These are phyloP conservation scores for Syncephalastrum racemosum DNA, from an alignment of 371 early-diverging fungal species.

Conservation along the genomic window DNA sequence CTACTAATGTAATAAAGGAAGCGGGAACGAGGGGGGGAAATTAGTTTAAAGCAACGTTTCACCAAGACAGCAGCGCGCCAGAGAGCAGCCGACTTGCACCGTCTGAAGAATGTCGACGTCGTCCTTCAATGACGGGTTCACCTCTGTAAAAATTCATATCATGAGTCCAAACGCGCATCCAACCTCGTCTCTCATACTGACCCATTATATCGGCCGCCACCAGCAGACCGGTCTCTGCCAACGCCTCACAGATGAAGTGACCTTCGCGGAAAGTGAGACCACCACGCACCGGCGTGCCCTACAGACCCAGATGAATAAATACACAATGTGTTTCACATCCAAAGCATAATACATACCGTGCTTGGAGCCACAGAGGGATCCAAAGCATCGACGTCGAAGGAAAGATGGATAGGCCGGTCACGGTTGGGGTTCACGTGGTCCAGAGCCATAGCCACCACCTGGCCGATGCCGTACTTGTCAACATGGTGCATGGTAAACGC, in stretches of 20 bases:
- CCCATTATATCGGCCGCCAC: slow-evolving; percentile 93
- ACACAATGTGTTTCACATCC: not conserved
- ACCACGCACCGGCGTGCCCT: slow-evolving; percentile 94
- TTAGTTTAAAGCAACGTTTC: slow-evolving; percentile 61
- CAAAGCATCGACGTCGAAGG: slow-evolving; percentile 95
- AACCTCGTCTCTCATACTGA: slow-evolving; percentile 4
- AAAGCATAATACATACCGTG: slow-evolving; percentile 62
- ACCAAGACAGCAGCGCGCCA: slow-evolving; percentile 80
- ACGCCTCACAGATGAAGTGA: slow-evolving; percentile 88
- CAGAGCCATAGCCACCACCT: slow-evolving; percentile 93
- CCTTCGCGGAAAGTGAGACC: slow-evolving; percentile 92
- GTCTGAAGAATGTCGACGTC: slow-evolving; percentile 76
- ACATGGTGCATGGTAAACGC: slow-evolving; percentile 97
- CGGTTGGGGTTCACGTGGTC: slow-evolving; percentile 85
- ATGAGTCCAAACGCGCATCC: not conserved
- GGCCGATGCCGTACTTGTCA: slow-evolving; percentile 92
- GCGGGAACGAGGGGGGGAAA: not conserved
- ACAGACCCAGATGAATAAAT: not conserved
- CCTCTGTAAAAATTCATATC: slow-evolving; percentile 40
- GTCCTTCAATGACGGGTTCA: slow-evolving; percentile 89
- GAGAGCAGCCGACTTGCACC: slow-evolving; percentile 83
- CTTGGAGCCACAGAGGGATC: slow-evolving; percentile 94
- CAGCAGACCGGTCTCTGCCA: slow-evolving; percentile 85
- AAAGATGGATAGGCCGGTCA: slow-evolving; percentile 85
- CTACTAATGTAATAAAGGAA: no score